phyloP scores from a whole-genome alignment of 306 rosid species.

The Medicago arabica region DNA sequence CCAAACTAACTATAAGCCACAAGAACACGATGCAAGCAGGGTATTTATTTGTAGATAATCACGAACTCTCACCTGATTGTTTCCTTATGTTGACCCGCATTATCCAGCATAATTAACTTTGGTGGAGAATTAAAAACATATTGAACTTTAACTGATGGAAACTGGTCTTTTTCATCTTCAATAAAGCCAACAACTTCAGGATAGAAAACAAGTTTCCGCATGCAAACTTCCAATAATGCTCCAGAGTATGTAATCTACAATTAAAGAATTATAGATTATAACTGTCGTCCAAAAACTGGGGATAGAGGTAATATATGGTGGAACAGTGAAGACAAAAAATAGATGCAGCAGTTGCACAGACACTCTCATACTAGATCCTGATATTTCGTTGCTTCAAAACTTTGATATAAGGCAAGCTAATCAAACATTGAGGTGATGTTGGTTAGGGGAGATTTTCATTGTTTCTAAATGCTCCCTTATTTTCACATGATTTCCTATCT shows the following conservation, averaged over 20 bases:
- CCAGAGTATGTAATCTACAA: constrained; percentile 83
- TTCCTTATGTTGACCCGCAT: constrained; percentile 77
- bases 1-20: neutral
- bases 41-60: constrained; percentile 21
- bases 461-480: neutral
- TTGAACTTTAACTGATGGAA: constrained; percentile 77
- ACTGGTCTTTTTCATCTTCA: constrained; percentile 84
- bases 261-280: constrained; percentile 16
- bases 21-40: neutral
- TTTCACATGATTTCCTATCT: constrained; percentile 9
- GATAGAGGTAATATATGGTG: constrained; percentile 1
- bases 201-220: constrained; percentile 94
- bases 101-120: constrained; percentile 81
- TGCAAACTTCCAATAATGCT: constrained; percentile 88
- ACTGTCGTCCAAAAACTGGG: neutral
- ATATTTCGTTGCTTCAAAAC: neutral
- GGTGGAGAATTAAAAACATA: constrained; percentile 92
- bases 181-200: constrained; percentile 92
- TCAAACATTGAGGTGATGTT: constrained; percentile 20
- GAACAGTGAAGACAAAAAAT: constrained; percentile 14
- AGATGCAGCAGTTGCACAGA: constrained; percentile 19
- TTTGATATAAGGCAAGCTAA: neutral
- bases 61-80: constrained; percentile 71
- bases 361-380: neutral
- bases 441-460: constrained; percentile 16